Conservation (phyloP, 2,329 filamentous ascomycete genomes). For the Ceratocystis huliohia region DNA sequence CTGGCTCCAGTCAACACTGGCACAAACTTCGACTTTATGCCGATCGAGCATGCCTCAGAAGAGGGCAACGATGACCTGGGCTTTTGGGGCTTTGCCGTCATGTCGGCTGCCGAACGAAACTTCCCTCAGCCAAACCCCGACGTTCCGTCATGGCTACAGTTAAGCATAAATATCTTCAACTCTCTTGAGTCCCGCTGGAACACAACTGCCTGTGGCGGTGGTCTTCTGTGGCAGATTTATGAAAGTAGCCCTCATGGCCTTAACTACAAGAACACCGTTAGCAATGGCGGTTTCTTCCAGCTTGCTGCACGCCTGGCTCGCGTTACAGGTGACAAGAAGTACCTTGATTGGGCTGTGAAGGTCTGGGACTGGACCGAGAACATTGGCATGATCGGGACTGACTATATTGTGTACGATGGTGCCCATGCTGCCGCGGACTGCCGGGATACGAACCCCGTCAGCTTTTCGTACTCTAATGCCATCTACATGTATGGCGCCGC, state of each 20-base stretch:
- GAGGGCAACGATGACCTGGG: slow-evolving; percentile 65
- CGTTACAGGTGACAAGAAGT: slow-evolving; percentile 53
- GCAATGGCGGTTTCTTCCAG: slow-evolving; percentile 74
- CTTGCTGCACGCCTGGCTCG: slow-evolving; percentile 62
- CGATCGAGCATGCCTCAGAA: slow-evolving; percentile 40
- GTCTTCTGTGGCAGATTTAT: slow-evolving; percentile 73
- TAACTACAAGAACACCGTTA: slow-evolving; percentile 66
- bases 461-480: slow-evolving; percentile 54
- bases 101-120: slow-evolving; percentile 56
- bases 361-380: slow-evolving; percentile 52
- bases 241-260: slow-evolving; percentile 59
- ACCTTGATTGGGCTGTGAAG: slow-evolving; percentile 52
- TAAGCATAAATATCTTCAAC: slow-evolving; percentile 62
- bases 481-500: slow-evolving; percentile 54
- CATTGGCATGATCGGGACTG: slow-evolving; percentile 43
- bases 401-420: slow-evolving; percentile 50
- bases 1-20: slow-evolving; percentile 44
- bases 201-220: slow-evolving; percentile 51
- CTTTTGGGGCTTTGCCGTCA: slow-evolving; percentile 57
- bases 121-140: slow-evolving; percentile 47
- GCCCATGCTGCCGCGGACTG: slow-evolving; percentile 44
- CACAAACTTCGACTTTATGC: slow-evolving; percentile 47
- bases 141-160: slow-evolving; percentile 51
- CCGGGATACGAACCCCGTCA: slow-evolving; percentile 37
- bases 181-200: slow-evolving; percentile 60